Conservation (phyloP, 179 eudicot genomes). For the Amaranthus tricolor region DNA sequence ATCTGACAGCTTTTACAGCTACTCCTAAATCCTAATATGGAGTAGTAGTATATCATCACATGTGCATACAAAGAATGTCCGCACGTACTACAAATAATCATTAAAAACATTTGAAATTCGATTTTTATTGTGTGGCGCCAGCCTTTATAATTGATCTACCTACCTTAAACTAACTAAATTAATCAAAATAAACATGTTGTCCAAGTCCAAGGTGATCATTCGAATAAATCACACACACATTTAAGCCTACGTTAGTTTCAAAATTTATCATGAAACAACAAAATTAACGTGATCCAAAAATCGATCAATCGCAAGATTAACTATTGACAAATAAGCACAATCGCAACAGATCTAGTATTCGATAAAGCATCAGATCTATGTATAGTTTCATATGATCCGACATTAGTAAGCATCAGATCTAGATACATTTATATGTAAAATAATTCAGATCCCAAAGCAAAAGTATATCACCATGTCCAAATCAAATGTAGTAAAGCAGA, state of each 20-base stretch:
- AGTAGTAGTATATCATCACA: background rate
- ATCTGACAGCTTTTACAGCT: slow-evolving; percentile 5
- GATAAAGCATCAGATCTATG: slow-evolving; percentile 4
- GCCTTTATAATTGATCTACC: background rate
- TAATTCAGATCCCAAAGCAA: slow-evolving; percentile 12
- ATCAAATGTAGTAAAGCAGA: slow-evolving; percentile 1
- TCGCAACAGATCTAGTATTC: slow-evolving; percentile 10
- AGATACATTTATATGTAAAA: background rate
- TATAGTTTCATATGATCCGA: background rate
- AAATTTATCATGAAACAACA: background rate
- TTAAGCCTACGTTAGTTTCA: too few relatives aligned
- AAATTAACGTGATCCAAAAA: background rate
- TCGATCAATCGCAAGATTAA: background rate
- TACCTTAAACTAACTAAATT: background rate
- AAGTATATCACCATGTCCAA: background rate
- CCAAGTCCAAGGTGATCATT: background rate
- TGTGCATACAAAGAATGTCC: background rate
- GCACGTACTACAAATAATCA: background rate
- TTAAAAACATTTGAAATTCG: background rate
- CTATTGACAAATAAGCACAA: background rate
- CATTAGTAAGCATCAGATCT: slow-evolving; percentile 10
- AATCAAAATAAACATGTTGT: background rate
- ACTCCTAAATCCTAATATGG: background rate
- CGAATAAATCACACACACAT: background rate
- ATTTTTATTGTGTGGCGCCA: background rate